Evolutionary conservation across 2,329 filamentous ascomycete species (phyloP), one percentile per base, ranked within the genome.

Genomic region (Cytospora paraplurivora): DNA sequence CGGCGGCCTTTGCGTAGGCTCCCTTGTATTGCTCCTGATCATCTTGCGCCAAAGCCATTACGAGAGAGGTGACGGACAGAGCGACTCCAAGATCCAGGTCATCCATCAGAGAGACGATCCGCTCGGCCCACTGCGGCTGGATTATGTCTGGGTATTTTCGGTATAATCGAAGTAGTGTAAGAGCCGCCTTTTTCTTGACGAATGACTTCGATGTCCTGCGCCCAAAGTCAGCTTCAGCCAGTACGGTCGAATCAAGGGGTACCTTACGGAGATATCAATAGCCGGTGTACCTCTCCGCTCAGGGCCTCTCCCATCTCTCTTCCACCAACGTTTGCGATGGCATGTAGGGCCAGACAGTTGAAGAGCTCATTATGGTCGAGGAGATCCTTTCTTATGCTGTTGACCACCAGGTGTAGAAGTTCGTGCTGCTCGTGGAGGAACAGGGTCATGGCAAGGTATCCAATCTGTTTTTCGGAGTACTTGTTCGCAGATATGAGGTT

Each of bases 401-500:
- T 99, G 72, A 99, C 93, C 37, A 99, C 95, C 69, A 99, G 79
- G 76, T 98, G 95, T 67, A 99, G 80, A 67, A 99, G 84, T 77
- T 99, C 95, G 79, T 99, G 95, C 76, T 96, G 88, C 78, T 99
- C 95, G 77, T 99, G 95, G 49, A 99, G 82, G 78, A 99, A 98
- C 62, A 99, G 83, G 1, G 95, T 99, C 77, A 99, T 96, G 59
- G 95, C 95, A 71, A 99, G 85, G 75, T 99, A 99, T 62, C 95
- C 95, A 74, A 99, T 99, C 81, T 99, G 95, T 80, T 99, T 99
- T 76, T 99, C 95, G 27, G 94, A 98, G 79, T 98, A 99, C 75
- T 98, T 99, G 73, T 85, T 93, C 62, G 94, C 93, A 34, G 94
- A 97, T 70, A 99, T 96, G 72, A 99, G 86, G 74, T 98, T 98